Conservation (phyloP, 2,329 filamentous ascomycete genomes). For the Penicillium freii region DNA sequence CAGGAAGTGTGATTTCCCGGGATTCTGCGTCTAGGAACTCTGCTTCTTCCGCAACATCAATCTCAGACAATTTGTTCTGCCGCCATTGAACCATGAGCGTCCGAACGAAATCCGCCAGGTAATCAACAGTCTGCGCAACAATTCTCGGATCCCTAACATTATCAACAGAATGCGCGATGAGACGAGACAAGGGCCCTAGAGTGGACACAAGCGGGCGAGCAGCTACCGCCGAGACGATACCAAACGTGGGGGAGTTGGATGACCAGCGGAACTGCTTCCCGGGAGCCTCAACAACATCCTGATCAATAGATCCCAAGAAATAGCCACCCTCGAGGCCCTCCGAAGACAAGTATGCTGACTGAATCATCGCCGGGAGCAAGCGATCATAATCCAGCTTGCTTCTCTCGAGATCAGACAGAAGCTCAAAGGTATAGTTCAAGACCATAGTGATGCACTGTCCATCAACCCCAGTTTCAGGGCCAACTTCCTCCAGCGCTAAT, state of each 20-base stretch:
- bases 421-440: conserved; percentile 72
- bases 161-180: conserved; percentile 63
- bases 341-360: conserved; percentile 64
- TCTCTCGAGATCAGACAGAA: conserved; percentile 62
- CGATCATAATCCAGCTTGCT: conserved; percentile 63
- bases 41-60: conserved; percentile 67
- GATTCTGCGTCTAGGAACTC: conserved; percentile 65
- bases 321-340: conserved; percentile 75
- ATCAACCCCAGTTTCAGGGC: conserved; percentile 51
- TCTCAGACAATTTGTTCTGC: conserved; percentile 67
- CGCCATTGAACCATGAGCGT: conserved; percentile 71
- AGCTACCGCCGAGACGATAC: conserved; percentile 55
- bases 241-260: conserved; percentile 56
- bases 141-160: conserved; percentile 49
- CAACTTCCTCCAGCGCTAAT: conserved; percentile 64
- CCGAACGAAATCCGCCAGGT: conserved; percentile 65
- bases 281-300: conserved; percentile 60
- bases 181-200: conserved; percentile 61
- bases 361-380: conserved; percentile 68
- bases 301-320: conserved; percentile 68
- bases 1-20: conserved; percentile 63
- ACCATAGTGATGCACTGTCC: conserved; percentile 62
- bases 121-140: conserved; percentile 52
- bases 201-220: conserved; percentile 59
- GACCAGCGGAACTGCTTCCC: conserved; percentile 65